These are phyloP conservation scores for Vicia faba DNA, from an alignment of 306 rosid species.

Conservation along the genomic window DNA sequence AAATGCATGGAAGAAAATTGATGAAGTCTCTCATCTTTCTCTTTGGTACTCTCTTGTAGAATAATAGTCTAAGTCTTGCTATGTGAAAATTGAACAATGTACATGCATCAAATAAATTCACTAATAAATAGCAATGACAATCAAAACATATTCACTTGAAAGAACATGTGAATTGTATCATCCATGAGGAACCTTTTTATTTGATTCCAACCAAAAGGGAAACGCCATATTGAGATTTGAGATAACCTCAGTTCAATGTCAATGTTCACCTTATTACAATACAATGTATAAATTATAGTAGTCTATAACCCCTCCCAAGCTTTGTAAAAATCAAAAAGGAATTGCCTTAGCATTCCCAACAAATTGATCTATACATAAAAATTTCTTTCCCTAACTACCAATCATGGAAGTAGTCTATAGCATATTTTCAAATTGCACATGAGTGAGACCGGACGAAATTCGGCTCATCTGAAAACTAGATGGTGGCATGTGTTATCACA, in stretches of 20 bases:
- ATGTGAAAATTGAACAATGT: no score
- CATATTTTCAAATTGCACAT: conserved; percentile 19
- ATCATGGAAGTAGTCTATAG: conserved; percentile 18
- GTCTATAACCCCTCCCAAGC: conserved; percentile 23
- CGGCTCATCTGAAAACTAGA: conserved; percentile 61
- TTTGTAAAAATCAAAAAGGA: conserved; percentile 22
- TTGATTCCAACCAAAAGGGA: conserved; percentile 8
- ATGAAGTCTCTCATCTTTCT: no score
- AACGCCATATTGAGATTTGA: conserved; percentile 33
- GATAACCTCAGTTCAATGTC: conserved; percentile 33
- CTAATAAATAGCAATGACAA: no score
- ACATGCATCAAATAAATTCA: no score
- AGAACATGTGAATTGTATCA: background rate
- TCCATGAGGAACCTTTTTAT: background rate
- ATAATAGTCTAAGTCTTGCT: no score
- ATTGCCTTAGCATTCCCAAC: conserved; percentile 34
- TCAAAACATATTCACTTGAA: background rate
- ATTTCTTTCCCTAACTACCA: conserved; percentile 36
- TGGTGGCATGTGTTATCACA: conserved; percentile 89
- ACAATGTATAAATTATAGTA: conserved; percentile 28
- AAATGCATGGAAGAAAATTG: no score
- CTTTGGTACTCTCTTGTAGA: no score
- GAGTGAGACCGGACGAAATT: conserved; percentile 20
- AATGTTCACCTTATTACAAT: conserved; percentile 20
- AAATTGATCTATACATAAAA: conserved; percentile 32